Conservation (phyloP, 148 eudicot species). For the Chenopodium quinoa region DNA sequence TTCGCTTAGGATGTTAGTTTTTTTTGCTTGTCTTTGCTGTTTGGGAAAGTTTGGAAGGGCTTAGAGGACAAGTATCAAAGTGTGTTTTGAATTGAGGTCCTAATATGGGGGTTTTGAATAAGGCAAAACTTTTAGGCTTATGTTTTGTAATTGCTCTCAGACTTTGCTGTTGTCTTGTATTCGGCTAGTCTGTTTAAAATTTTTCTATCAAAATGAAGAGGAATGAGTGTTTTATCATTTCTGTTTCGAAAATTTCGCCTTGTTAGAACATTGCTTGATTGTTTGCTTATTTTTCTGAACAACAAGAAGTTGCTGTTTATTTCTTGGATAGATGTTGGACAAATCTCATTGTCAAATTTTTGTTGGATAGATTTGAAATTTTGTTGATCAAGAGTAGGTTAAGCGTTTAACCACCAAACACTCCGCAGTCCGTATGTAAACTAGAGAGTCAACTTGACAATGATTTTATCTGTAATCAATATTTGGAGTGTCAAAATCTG, state of each 20-base stretch:
- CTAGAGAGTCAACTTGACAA: too few relatives aligned
- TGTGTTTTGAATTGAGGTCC: slow-evolving; percentile 22
- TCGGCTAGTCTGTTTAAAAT: slow-evolving; percentile 14
- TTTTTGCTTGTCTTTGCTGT: neutral
- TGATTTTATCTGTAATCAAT: too few relatives aligned
- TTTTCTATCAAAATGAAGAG: slow-evolving; percentile 24
- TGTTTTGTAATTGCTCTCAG: slow-evolving; percentile 22
- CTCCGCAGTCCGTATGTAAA: too few relatives aligned
- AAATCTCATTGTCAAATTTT: too few relatives aligned
- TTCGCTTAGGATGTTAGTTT: neutral
- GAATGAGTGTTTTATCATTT: slow-evolving; percentile 19
- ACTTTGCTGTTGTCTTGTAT: slow-evolving; percentile 19
- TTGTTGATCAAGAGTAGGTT: too few relatives aligned
- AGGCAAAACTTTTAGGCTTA: slow-evolving; percentile 1
- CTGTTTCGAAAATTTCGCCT: neutral
- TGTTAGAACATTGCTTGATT: neutral
- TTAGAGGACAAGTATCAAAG: slow-evolving; percentile 5
- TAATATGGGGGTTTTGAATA: slow-evolving; percentile 18
- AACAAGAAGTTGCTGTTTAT: neutral
- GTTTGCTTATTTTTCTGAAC: neutral
- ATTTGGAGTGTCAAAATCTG: too few relatives aligned
- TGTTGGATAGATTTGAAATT: too few relatives aligned
- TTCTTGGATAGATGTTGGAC: too few relatives aligned
- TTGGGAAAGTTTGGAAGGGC: slow-evolving; percentile 11
- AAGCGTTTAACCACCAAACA: too few relatives aligned